Evolutionary conservation across 108 stramenopile genomes (phyloP).

Genomic region (Cyclotella cryptica): DNA sequence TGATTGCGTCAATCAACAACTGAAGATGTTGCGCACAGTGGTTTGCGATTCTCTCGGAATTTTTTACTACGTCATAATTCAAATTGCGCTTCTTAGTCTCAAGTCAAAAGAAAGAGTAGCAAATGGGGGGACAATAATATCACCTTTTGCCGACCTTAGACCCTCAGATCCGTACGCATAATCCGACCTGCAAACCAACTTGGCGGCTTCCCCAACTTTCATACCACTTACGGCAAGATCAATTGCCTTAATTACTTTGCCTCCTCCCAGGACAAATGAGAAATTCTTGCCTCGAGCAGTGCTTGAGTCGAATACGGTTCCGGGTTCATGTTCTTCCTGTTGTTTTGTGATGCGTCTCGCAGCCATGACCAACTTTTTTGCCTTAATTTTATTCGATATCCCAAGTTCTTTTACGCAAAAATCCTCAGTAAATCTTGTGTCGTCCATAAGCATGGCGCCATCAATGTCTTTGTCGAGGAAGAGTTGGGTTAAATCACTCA

Average conservation of each 20-base stretch:
- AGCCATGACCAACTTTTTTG: slow-evolving; percentile 77
- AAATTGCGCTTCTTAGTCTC: slow-evolving; percentile 10
- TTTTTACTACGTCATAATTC: not conserved
- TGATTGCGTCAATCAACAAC: no score
- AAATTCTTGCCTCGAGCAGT: slow-evolving; percentile 31
- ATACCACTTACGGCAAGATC: slow-evolving; percentile 55
- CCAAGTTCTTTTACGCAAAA: slow-evolving; percentile 49
- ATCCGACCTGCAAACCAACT: slow-evolving; percentile 58
- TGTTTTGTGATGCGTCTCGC: slow-evolving; percentile 47
- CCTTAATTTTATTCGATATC: slow-evolving; percentile 58
- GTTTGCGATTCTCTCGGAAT: no score
- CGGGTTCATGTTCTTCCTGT: slow-evolving; percentile 39
- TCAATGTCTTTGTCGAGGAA: slow-evolving; percentile 56
- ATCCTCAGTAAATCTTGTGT: slow-evolving; percentile 58
- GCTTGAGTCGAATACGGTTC: slow-evolving; percentile 64
- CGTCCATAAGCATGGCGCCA: slow-evolving; percentile 47
- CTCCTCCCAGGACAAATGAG: slow-evolving; percentile 39
- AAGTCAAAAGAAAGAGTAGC: slow-evolving; percentile 65
- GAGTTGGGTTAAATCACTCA: slow-evolving; percentile 25
- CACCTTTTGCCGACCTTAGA: slow-evolving; percentile 54
- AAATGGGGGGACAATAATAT: slow-evolving; percentile 70
- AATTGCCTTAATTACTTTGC: slow-evolving; percentile 57
- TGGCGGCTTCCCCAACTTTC: slow-evolving; percentile 51
- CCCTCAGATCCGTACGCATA: slow-evolving; percentile 76
- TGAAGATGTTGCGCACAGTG: no score